Base-by-base conservation (phyloP, 495 filamentous ascomycete genomes). In the Pyrenopolyporus hunteri region DNA sequence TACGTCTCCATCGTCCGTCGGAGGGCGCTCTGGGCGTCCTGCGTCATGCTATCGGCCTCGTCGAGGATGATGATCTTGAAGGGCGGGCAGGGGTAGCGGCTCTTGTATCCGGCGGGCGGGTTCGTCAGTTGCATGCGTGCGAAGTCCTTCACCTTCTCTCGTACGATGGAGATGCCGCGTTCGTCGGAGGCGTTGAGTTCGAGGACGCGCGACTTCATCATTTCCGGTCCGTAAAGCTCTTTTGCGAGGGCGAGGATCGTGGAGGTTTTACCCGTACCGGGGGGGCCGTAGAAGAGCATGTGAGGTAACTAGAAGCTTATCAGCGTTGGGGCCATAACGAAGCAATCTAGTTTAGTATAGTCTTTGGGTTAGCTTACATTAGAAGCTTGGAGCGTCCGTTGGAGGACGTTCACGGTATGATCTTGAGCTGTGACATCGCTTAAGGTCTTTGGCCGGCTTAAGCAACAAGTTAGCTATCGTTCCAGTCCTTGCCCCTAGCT, bases 101-200 rank as follows among this genome's bases (percentile, higher is more conserved):
- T 81, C 54, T 84, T 82, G 74, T 96, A 78, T 73, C 78, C 63
- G 2, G 87, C 70, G 0, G 89, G 87, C 1, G 90, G 85, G 53
- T 94, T 89, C 25, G 90, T 93, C 39, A 98, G 83, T 67, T 97
- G 93, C 74, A 93, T 92, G 23, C 93, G 86, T 4, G 95, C 95
- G 68, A 98, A 98, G 73, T 97, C 89, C 75, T 99, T 99, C 65
- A 99, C 90, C 70, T 98, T 99, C 68, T 95, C 90, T n/a, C 94
- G 89, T 25, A 99, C 92, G 53, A 99, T 98, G 25, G 84, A 88
- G 70, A 98, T 98, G 31, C 95, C 95, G 54, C 94, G 93, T 79
- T 99, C 94, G 78, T 99, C 94, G 32, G 95, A 98, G 61, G 94
- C 94, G 78, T 99, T 99, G 70, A 99, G 85, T 78, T 99, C 94